Base-by-base conservation (phyloP, 2,329 filamentous ascomycete species). In the Ascochyta fabae region DNA sequence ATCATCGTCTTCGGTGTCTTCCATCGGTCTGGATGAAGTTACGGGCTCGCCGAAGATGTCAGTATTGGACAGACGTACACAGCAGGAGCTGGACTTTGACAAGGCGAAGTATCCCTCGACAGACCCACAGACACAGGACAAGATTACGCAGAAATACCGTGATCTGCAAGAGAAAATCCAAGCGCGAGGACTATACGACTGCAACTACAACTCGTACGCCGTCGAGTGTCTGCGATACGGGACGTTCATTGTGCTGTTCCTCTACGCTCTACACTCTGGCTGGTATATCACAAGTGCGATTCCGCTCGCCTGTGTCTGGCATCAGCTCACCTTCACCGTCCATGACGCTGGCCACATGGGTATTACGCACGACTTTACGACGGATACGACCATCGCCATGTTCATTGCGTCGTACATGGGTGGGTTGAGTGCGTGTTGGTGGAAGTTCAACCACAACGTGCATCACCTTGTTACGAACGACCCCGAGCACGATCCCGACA, bases 291-390 rank as follows among this genome's bases (percentile, higher is more conserved):
- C 84, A 2, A 91, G 90, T 53, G 92, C 86, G 1, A 73, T 90
- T 44, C 92, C 88, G 64, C 81, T 98, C 3, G 95, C 94, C 19
- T 82, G 85, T 59, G 84, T 96, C 70, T 98, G 95, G 94, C 95
- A 98, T 71, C 95, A 98, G 73, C 83, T 98, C 26, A 90, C 94
- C 47, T 99, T 99, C 72, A 88, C 89, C 1, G 95, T 91, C 58
- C 95, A 99, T 75, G 95, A 99, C 80, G 91, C 94, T 46, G 93
- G 92, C 6, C 95, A 99, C 76, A 96, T 97, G 89, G 95, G 91
- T 63, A 96, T 99, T 67, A 99, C 95, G 2, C 94, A 98, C 76
- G 83, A 88, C 72, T 98, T 94, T 73, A 87, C 90, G 45, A 77
- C 86, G 34, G 95, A 99, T 75, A 89, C 89, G 1, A 82, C 89